Percentiles rank a stretch among this genome's conserved stretches.
Evolutionary conservation across 2,329 filamentous ascomycete genomes (phyloP).

Genomic region (Stenocarpella maydis): DNA sequence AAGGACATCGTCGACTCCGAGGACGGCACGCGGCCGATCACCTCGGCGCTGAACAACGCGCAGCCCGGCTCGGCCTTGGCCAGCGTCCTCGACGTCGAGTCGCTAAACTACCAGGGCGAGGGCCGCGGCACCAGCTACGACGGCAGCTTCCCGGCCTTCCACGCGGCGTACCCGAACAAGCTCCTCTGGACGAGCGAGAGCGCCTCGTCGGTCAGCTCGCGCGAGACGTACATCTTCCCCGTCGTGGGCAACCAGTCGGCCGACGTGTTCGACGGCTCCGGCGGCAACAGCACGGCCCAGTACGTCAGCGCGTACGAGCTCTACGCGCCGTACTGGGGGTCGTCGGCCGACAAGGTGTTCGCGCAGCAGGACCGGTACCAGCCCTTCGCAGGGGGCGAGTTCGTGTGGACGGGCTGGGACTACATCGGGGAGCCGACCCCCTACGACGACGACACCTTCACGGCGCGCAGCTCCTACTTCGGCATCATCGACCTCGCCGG

Average conservation of each 20-base stretch:
- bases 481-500: constrained; percentile 66
- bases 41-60: constrained; percentile 57
- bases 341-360: constrained; percentile 63
- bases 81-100: constrained; percentile 53
- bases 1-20: constrained; percentile 54
- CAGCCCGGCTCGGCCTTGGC: constrained; percentile 50
- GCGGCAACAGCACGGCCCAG: constrained; percentile 47
- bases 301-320: constrained; percentile 61
- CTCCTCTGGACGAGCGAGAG: constrained; percentile 54
- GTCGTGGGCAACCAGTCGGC: constrained; percentile 50
- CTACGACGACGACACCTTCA: constrained; percentile 45
- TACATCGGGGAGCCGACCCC: constrained; percentile 61
- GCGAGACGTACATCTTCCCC: constrained; percentile 62
- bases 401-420: constrained; percentile 60
- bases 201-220: constrained; percentile 55
- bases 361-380: constrained; percentile 52
- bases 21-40: constrained; percentile 56
- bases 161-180: constrained; percentile 54
- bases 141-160: constrained; percentile 52
- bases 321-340: constrained; percentile 55
- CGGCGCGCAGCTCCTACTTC: constrained; percentile 60
- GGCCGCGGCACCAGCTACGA: constrained; percentile 48
- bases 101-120: constrained; percentile 64
- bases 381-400: constrained; percentile 61
- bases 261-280: constrained; percentile 46